Percentiles rank a stretch among this genome's conserved stretches.
Conservation (phyloP, 345 rosid genomes). For the Eucalyptus camaldulensis region DNA sequence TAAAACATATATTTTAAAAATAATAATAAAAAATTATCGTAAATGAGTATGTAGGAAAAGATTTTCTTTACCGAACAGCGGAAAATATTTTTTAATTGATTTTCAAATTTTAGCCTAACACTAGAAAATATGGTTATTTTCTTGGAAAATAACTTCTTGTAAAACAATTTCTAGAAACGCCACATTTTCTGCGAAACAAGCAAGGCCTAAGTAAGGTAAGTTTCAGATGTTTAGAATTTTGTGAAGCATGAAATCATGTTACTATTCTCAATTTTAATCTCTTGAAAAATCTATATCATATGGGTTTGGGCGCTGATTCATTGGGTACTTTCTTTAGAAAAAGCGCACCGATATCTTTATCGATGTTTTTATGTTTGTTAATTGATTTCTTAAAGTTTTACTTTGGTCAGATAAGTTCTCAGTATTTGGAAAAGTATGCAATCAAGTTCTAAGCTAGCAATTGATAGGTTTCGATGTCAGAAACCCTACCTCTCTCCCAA, state of each 20-base stretch:
- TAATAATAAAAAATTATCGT: too few relatives aligned
- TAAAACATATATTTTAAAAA: too few relatives aligned
- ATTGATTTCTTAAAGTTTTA: neutral
- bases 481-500: neutral
- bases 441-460: neutral
- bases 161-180: too few relatives aligned
- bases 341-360: neutral
- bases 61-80: too few relatives aligned
- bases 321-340: neutral
- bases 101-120: too few relatives aligned
- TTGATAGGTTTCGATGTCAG: neutral
- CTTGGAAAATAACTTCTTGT: too few relatives aligned
- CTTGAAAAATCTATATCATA: neutral
- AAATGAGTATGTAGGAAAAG: too few relatives aligned
- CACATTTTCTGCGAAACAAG: too few relatives aligned
- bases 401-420: neutral
- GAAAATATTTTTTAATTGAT: too few relatives aligned
- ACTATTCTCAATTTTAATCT: neutral
- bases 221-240: neutral
- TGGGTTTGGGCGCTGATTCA: neutral
- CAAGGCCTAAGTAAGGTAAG: neutral
- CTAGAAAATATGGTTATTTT: too few relatives aligned
- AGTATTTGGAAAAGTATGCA: neutral
- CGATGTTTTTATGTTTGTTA: neutral
- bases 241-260: neutral